Evolutionary conservation across 176 grass and related monocot species (phyloP).

Genomic region (Neostapfia colusana): DNA sequence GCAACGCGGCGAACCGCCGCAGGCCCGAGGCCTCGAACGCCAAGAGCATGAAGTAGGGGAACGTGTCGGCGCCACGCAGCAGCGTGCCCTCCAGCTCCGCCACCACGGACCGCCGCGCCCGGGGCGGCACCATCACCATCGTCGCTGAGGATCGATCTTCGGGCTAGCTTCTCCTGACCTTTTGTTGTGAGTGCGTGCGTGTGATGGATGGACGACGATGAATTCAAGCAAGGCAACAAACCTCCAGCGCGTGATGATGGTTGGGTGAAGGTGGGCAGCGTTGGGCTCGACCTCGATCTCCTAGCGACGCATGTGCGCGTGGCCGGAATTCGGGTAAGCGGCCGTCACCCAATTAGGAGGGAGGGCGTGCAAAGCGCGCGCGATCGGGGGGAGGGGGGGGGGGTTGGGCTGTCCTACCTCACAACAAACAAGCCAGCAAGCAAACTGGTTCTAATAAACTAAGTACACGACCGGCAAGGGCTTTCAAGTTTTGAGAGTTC

Average conservation of each 20-base stretch:
- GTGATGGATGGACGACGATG: background rate
- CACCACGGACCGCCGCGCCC: conserved; percentile 39
- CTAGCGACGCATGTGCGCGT: conserved; percentile 12
- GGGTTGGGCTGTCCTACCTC: conserved; percentile 46
- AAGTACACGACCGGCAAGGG: background rate
- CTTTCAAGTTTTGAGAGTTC: background rate
- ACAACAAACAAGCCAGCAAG: conserved; percentile 12
- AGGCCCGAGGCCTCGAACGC: conserved; percentile 77
- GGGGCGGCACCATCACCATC: conserved; percentile 8
- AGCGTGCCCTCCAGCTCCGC: conserved; percentile 79
- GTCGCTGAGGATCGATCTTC: background rate
- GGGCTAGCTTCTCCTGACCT: background rate
- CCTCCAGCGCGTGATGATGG: too few relatives aligned
- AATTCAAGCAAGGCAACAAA: background rate
- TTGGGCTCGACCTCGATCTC: conserved; percentile 45
- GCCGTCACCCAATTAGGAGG: conserved; percentile 26
- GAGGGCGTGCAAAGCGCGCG: conserved; percentile 10
- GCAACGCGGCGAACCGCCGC: conserved; percentile 53
- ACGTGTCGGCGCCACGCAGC: conserved; percentile 46
- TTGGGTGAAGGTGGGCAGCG: conserved; percentile 34
- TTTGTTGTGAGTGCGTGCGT: background rate
- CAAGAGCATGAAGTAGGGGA: conserved; percentile 85
- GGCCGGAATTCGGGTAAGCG: conserved; percentile 37
- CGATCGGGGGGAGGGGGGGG: background rate
- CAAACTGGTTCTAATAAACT: background rate